A percentile compares a stretch with the other conserved stretches of the same genome.
phyloP scores from a whole-genome alignment of 305 asterid genomes.

The Rubia peregrina region DNA sequence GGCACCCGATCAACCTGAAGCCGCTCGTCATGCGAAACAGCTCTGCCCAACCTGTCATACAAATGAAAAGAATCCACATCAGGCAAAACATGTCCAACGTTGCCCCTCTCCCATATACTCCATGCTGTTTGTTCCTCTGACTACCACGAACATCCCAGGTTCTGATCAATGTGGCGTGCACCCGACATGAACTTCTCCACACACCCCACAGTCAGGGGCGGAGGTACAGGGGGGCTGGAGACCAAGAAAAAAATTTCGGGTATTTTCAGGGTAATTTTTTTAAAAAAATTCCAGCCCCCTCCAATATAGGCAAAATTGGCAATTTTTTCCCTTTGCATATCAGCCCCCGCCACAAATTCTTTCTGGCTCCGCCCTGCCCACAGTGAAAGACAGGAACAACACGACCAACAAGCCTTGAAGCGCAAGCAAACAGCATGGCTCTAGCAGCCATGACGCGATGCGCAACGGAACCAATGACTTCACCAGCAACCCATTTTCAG shows the following conservation, averaged over 20 bases:
- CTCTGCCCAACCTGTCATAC: constrained; percentile 64
- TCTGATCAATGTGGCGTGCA: constrained; percentile 58
- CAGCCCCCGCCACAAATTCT: no score
- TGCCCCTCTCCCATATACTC: constrained; percentile 60
- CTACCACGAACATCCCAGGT: constrained; percentile 56
- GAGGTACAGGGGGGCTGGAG: no score
- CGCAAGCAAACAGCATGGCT: constrained; percentile 33
- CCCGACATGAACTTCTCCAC: constrained; percentile 71
- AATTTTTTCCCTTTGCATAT: no score
- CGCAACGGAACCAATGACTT: constrained; percentile 59
- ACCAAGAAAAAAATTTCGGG: no score
- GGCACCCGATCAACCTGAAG: constrained; percentile 68
- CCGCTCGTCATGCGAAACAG: constrained; percentile 65
- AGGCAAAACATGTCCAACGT: constrained; percentile 44
- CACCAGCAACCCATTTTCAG: constrained; percentile 61
- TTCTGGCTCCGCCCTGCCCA: no score
- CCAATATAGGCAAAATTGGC: no score
- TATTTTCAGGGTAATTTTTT: no score
- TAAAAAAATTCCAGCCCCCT: no score
- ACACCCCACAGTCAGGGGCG: constrained; percentile 52
- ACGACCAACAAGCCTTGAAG: constrained; percentile 32
- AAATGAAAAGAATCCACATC: constrained; percentile 59
- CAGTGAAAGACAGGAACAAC: constrained; percentile 38
- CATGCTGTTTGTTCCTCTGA: constrained; percentile 47
- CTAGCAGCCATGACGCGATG: constrained; percentile 52